Base-by-base conservation (phyloP, 139 green algal species). In the Volvox reticuliferus region DNA sequence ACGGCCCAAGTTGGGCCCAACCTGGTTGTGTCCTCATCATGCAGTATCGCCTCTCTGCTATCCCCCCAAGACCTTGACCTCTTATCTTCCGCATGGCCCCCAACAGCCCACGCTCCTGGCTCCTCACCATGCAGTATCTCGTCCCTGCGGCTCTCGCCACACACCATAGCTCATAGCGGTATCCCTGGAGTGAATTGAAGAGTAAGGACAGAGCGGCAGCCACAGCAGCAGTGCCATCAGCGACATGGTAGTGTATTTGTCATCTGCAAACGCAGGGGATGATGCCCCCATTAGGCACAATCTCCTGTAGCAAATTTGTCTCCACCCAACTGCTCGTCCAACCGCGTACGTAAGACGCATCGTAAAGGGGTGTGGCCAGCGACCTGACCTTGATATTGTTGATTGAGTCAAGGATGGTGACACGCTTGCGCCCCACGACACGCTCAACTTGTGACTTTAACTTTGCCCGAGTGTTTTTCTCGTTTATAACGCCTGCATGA, bases 141-240 rank as follows among this genome's bases (percentile, higher is more conserved):
- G 95, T 97, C n/a, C 93, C 97, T 12, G 93, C 95, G 16, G 95
- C 93, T 12, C 97, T 93, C 0, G 97, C 98, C 0, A 99, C 79
- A 91, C 98, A 99, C 96, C 96, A 99, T 73, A 99, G 93, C 94
- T 99, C 98, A 88, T 99, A 99, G 0, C 96, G 94, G 77, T 95
- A 96, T 6, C 95, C 95, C 93, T 96, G 94, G 19, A 30, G 63
- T 24, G 65, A 28, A 73, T 12, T 5, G 6, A 28, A 12, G 65
- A 28, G 21, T 30, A 73, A 30, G 21, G 65, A 73, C 65, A 73
- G 65, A 28, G 65, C 65, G 65, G 2, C 65, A 73, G 65, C 21
- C 65, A 12, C 65, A 73, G 65, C 65, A 73, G 65, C 65, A 28
- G 2, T 28, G 65, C 6, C 65, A 2, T 73, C 65, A 28, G 65